Evolutionary conservation across 2,329 filamentous ascomycete species (phyloP).

Genomic region (Ploettnerulaceae sp.): DNA sequence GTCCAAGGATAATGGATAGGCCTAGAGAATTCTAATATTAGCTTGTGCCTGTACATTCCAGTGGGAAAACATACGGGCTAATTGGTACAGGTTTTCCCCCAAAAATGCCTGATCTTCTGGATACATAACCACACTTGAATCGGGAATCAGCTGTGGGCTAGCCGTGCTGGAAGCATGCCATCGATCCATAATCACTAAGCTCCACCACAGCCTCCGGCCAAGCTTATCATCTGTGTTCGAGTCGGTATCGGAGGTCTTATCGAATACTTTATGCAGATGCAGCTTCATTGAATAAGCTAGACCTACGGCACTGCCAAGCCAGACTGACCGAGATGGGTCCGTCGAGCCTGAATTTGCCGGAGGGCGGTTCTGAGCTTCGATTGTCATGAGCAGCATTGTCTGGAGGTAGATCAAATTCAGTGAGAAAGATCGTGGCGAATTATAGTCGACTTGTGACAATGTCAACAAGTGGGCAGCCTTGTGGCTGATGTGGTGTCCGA

Average conservation of each 20-base stretch:
- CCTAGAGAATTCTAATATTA: conserved; percentile 36
- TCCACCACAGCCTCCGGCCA: conserved; percentile 65
- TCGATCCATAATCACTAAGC: conserved; percentile 64
- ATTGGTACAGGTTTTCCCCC: conserved; percentile 58
- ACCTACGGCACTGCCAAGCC: conserved; percentile 61
- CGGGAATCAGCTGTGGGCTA: conserved; percentile 57
- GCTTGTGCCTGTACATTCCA: background rate
- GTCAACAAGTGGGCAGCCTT: conserved; percentile 41
- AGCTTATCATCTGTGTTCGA: conserved; percentile 58
- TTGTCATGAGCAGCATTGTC: conserved; percentile 59
- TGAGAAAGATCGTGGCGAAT: conserved; percentile 37
- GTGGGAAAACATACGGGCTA: conserved; percentile 53
- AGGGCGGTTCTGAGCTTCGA: conserved; percentile 56
- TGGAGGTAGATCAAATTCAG: conserved; percentile 56
- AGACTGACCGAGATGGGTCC: conserved; percentile 43
- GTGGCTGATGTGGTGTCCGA: conserved; percentile 36
- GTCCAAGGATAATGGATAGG: conserved; percentile 54
- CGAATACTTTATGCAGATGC: conserved; percentile 42
- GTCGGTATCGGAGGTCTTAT: conserved; percentile 43
- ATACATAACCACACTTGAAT: conserved; percentile 55
- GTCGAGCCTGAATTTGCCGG: conserved; percentile 41
- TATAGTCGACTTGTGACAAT: conserved; percentile 41
- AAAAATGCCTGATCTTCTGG: conserved; percentile 55
- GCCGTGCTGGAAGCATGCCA: conserved; percentile 68
- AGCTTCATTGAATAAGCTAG: conserved; percentile 62